Evolutionary conservation across 1,284 basidiomycete genomes (phyloP).

Genomic region (Fomes fomentarius): DNA sequence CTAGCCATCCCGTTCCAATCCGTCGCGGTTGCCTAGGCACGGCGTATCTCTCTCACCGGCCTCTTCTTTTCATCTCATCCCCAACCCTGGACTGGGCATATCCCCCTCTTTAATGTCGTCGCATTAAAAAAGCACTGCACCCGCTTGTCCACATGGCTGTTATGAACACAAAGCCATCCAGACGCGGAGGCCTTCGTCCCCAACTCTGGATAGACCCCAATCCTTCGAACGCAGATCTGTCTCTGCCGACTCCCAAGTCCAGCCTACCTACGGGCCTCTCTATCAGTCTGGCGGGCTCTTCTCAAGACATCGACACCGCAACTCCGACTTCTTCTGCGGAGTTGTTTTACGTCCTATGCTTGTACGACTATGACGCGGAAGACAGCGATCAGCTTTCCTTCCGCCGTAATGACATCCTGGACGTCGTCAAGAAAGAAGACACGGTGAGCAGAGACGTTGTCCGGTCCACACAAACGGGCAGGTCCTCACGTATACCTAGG

Average conservation of each 20-base stretch:
- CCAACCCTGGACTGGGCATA: not conserved
- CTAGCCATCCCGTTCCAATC: too few relatives aligned
- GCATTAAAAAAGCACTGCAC: not conserved
- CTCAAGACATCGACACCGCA: constrained; percentile 17
- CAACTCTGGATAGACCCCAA: constrained; percentile 56
- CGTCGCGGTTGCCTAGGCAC: constrained; percentile 11
- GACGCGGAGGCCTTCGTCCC: constrained; percentile 28
- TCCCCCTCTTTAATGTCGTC: constrained; percentile 14
- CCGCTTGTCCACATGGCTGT: constrained; percentile 22
- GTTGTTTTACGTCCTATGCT: constrained; percentile 55
- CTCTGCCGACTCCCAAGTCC: too few relatives aligned
- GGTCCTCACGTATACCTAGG: constrained; percentile 31
- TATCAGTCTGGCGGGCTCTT: constrained; percentile 29
- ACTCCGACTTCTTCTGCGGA: constrained; percentile 35
- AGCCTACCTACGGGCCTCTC: too few relatives aligned
- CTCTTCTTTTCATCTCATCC: constrained; percentile 4
- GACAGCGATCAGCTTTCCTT: constrained; percentile 68
- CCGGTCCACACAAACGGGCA: not conserved
- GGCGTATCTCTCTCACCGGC: not conserved
- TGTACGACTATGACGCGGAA: constrained; percentile 65
- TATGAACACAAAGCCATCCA: constrained; percentile 18
- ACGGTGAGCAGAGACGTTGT: constrained; percentile 34
- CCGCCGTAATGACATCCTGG: constrained; percentile 64
- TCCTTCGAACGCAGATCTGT: constrained; percentile 29
- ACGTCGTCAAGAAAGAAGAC: constrained; percentile 67